phyloP scores from a whole-genome alignment of 2,329 filamentous ascomycete species.

The Leptographium wingfieldii region DNA sequence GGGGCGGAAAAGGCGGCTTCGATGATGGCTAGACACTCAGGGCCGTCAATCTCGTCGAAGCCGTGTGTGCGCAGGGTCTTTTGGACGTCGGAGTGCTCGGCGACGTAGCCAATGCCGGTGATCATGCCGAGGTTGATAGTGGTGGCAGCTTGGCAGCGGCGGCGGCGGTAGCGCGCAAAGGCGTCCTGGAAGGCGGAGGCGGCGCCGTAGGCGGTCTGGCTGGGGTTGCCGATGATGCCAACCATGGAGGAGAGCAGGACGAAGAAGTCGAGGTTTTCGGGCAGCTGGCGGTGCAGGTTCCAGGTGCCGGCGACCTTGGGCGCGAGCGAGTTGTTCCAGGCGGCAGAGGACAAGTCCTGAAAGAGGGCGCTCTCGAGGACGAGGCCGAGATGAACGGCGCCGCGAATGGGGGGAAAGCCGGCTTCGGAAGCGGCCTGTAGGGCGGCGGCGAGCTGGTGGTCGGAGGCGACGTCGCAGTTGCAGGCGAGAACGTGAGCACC shows the following conservation, averaged over 20 bases:
- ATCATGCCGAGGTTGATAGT: slow-evolving; percentile 27
- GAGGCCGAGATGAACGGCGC: slow-evolving; percentile 10
- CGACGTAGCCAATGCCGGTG: slow-evolving; percentile 19
- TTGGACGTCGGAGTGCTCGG: slow-evolving; percentile 13
- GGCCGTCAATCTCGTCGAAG: slow-evolving; percentile 10
- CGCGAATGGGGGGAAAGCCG: slow-evolving; percentile 10
- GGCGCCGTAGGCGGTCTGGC: slow-evolving; percentile 28
- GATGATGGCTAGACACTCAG: slow-evolving; percentile 13
- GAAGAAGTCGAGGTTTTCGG: slow-evolving; percentile 23
- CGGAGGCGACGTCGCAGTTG: slow-evolving; percentile 10
- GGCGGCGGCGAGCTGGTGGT: slow-evolving; percentile 6
- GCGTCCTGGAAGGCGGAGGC: slow-evolving; percentile 28
- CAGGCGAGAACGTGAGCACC: slow-evolving; percentile 5
- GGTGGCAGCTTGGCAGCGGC: slow-evolving; percentile 20
- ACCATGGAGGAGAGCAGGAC: slow-evolving; percentile 22
- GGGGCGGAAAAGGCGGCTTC: slow-evolving; percentile 11
- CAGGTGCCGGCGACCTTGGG: slow-evolving; percentile 25
- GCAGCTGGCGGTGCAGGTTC: slow-evolving; percentile 23
- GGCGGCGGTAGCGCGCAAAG: slow-evolving; percentile 23
- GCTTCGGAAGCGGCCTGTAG: slow-evolving; percentile 1
- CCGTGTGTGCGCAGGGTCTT: slow-evolving; percentile 12
- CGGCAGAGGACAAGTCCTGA: slow-evolving; percentile 9
- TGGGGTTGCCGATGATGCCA: slow-evolving; percentile 22
- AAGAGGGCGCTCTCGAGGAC: slow-evolving; percentile 13
- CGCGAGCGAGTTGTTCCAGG: slow-evolving; percentile 10